phyloP scores from a whole-genome alignment of 2,329 filamentous ascomycete genomes.

The Fusarium sp. region DNA sequence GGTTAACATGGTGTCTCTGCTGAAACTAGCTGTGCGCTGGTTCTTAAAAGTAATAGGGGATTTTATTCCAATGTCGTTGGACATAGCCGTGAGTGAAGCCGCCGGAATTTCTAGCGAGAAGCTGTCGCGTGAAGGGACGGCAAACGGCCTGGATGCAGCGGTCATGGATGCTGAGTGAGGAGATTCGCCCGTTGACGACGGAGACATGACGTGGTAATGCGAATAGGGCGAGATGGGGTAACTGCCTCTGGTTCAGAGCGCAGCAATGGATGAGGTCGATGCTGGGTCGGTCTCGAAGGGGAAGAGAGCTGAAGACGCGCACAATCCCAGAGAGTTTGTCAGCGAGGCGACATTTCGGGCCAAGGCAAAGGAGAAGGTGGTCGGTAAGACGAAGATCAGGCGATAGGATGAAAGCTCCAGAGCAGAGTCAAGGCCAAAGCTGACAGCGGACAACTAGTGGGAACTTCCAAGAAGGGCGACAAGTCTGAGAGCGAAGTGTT shows the following conservation, averaged over 20 bases:
- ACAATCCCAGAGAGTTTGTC: constrained; percentile 25
- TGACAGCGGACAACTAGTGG: background rate
- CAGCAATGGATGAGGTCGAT: constrained; percentile 1
- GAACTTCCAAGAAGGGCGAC: background rate
- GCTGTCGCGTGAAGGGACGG: constrained; percentile 59
- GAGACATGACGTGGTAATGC: constrained; percentile 59
- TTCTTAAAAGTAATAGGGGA: constrained; percentile 64
- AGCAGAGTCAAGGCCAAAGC: constrained; percentile 7
- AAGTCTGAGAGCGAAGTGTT: background rate
- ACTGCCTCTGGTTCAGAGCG: constrained; percentile 7
- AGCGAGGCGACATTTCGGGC: constrained; percentile 40
- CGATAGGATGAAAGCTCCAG: constrained; percentile 28
- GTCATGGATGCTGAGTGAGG: constrained; percentile 56
- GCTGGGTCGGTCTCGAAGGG: background rate
- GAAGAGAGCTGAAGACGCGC: constrained; percentile 9
- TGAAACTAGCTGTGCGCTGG: constrained; percentile 59
- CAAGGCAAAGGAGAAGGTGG: constrained; percentile 14
- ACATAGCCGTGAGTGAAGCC: constrained; percentile 56
- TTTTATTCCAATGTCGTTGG: constrained; percentile 61
- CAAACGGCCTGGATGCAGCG: constrained; percentile 57
- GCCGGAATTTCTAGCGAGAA: constrained; percentile 64
- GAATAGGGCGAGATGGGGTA: constrained; percentile 37
- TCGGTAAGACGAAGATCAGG: constrained; percentile 30
- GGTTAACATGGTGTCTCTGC: constrained; percentile 66
- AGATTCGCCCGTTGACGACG: constrained; percentile 67